phyloP scores from a whole-genome alignment of 805 yeast species.

The Millerozyma miso region DNA sequence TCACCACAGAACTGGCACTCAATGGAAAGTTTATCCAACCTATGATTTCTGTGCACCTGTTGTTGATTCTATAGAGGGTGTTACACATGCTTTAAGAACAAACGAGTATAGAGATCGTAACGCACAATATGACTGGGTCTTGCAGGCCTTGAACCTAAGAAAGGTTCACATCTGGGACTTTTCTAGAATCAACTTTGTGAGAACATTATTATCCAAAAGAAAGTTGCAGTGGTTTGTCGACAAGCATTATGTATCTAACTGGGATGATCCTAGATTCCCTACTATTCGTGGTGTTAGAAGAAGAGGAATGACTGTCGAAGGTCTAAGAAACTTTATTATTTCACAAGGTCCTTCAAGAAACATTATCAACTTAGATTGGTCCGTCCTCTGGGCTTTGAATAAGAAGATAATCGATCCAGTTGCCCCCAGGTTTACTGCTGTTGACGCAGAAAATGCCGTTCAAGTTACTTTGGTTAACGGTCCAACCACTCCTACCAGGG shows the following conservation, averaged over 20 bases:
- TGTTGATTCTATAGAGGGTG: conserved; percentile 94
- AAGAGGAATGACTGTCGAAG: conserved; percentile 99
- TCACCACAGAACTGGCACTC: conserved; percentile 90
- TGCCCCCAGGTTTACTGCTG: conserved; percentile 93
- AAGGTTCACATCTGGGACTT: conserved; percentile 98
- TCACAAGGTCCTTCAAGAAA: conserved; percentile 98
- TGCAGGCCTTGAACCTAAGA: conserved; percentile 74
- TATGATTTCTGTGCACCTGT: conserved; percentile 98
- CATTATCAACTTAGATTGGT: conserved; percentile 96
- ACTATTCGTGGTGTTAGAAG: conserved; percentile 99
- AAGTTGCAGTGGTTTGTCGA: conserved; percentile 99
- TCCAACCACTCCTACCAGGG: conserved; percentile 58
- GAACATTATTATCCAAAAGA: conserved; percentile 94
- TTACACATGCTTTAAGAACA: conserved; percentile 96
- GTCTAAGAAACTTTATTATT: conserved; percentile 86
- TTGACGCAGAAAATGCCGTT: conserved; percentile 62
- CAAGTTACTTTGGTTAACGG: conserved; percentile 61
- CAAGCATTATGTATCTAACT: conserved; percentile 76
- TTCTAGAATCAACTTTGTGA: conserved; percentile 92
- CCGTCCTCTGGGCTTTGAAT: conserved; percentile 94
- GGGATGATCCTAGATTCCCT: conserved; percentile 99
- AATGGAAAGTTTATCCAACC: conserved; percentile 97
- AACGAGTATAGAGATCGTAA: conserved; percentile 98
- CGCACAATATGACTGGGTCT: conserved; percentile 97
- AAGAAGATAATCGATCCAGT: conserved; percentile 95